Evolutionary conservation across 306 rosid genomes (phyloP).

Genomic region (Sindora glabra): DNA sequence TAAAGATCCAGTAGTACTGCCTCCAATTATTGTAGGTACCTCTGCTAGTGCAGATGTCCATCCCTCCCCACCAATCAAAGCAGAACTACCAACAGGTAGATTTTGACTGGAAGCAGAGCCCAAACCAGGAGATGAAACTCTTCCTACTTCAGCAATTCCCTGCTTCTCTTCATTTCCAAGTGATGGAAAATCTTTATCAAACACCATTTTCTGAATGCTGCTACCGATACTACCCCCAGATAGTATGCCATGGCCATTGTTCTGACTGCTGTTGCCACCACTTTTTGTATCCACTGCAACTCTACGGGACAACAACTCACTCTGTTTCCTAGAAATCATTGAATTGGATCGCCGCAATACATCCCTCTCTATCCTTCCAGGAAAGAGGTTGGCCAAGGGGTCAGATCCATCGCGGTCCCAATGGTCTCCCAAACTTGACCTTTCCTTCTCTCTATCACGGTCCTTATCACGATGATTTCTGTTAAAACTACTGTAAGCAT

Average conservation of each 20-base stretch:
- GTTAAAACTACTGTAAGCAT: constrained; percentile 90
- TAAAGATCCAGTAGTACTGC: constrained; percentile 50
- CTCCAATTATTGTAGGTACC: constrained; percentile 63
- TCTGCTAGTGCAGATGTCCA: constrained; percentile 92
- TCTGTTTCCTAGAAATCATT: constrained; percentile 70
- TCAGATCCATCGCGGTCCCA: constrained; percentile 79
- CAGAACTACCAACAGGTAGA: constrained; percentile 64
- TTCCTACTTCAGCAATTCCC: constrained; percentile 52
- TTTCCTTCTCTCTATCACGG: constrained; percentile 91
- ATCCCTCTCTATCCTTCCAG: constrained; percentile 75
- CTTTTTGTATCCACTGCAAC: constrained; percentile 43
- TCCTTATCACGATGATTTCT: constrained; percentile 94
- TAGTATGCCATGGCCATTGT: constrained; percentile 46
- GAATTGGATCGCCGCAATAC: constrained; percentile 74
- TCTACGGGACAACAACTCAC: constrained; percentile 47
- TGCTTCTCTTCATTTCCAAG: constrained; percentile 87
- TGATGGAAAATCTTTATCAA: constrained; percentile 94
- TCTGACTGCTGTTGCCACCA: constrained; percentile 37
- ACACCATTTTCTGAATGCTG: constrained; percentile 66
- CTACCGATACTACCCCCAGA: constrained; percentile 49
- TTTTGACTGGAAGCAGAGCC: constrained; percentile 56
- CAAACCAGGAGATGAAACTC: constrained; percentile 86
- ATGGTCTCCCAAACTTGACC: constrained; percentile 49
- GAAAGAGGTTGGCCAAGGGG: constrained; percentile 49
- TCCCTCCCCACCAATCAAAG: constrained; percentile 90